Evolutionary conservation across 306 rosid genomes (phyloP).

Genomic region (Quercus rubra): DNA sequence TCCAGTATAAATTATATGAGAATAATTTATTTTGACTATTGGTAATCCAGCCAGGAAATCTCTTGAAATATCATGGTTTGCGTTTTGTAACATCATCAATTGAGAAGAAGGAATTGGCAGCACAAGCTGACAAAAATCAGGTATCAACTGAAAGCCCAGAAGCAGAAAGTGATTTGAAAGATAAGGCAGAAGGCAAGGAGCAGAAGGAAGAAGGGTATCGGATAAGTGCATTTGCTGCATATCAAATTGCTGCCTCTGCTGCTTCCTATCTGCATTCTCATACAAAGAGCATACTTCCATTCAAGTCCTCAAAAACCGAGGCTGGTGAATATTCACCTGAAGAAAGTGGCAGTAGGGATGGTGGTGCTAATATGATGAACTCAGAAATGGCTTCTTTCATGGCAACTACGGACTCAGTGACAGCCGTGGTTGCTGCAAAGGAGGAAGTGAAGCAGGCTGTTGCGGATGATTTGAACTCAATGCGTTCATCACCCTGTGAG

Average conservation of each 20-base stretch:
- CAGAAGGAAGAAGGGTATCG: slow-evolving; percentile 34
- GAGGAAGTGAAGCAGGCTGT: slow-evolving; percentile 99
- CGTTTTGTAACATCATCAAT: slow-evolving; percentile 69
- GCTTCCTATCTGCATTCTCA: slow-evolving; percentile 80
- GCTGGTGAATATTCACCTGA: slow-evolving; percentile 31
- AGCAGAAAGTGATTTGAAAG: slow-evolving; percentile 28
- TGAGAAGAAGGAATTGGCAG: slow-evolving; percentile 59
- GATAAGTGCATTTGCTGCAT: slow-evolving; percentile 67
- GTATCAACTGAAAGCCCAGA: slow-evolving; percentile 31
- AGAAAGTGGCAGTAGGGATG: slow-evolving; percentile 30
- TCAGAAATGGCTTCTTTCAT: slow-evolving; percentile 71
- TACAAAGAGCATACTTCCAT: slow-evolving; percentile 71
- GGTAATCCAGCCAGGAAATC: slow-evolving; percentile 69
- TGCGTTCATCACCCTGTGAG: slow-evolving; percentile 77
- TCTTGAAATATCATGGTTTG: slow-evolving; percentile 52
- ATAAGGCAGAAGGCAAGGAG: slow-evolving; percentile 31
- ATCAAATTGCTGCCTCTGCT: slow-evolving; percentile 84
- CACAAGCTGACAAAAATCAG: slow-evolving; percentile 45
- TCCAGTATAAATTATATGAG: not conserved
- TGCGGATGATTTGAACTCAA: slow-evolving; percentile 82
- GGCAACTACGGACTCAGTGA: slow-evolving; percentile 90
- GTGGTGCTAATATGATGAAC: slow-evolving; percentile 35
- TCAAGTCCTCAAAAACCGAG: slow-evolving; percentile 47
- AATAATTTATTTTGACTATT: slow-evolving; percentile 16
- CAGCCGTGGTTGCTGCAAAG: slow-evolving; percentile 94